phyloP scores from a whole-genome alignment of 2,329 filamentous ascomycete genomes.

The Claviceps citrina region DNA sequence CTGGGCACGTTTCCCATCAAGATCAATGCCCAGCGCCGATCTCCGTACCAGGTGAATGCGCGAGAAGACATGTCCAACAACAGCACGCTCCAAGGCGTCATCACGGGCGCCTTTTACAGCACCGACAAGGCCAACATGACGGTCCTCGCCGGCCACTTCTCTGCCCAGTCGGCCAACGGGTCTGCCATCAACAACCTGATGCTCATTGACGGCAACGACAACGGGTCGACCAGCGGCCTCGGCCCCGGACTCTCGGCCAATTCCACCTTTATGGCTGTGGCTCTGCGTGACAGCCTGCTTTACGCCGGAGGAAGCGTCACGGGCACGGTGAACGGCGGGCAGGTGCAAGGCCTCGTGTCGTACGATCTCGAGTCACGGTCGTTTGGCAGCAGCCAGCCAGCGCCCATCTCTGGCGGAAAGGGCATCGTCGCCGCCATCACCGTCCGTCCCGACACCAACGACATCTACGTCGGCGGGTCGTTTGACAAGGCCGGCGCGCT shows the following conservation, averaged over 20 bases:
- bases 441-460: conserved; percentile 50
- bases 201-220: conserved; percentile 63
- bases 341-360: conserved; percentile 58
- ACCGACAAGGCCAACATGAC: conserved; percentile 61
- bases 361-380: conserved; percentile 57
- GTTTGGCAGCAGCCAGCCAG: conserved; percentile 56
- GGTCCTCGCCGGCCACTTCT: conserved; percentile 76
- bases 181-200: conserved; percentile 63
- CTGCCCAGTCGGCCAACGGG: conserved; percentile 51
- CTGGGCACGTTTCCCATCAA: conserved; percentile 44
- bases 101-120: conserved; percentile 64
- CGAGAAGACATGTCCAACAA: conserved; percentile 26
- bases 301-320: conserved; percentile 72
- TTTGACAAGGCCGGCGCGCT: conserved; percentile 75
- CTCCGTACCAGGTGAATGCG: conserved; percentile 25
- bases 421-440: conserved; percentile 64
- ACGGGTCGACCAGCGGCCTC: conserved; percentile 53
- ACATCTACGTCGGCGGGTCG: conserved; percentile 74
- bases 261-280: conserved; percentile 62
- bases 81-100: conserved; percentile 47
- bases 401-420: conserved; percentile 53
- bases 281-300: conserved; percentile 49
- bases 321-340: conserved; percentile 48
- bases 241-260: conserved; percentile 48
- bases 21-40: conserved; percentile 23